Evolutionary conservation across 805 yeast species (phyloP), one percentile per base, ranked within the genome.

Genomic region (Kuraishia borneana): DNA sequence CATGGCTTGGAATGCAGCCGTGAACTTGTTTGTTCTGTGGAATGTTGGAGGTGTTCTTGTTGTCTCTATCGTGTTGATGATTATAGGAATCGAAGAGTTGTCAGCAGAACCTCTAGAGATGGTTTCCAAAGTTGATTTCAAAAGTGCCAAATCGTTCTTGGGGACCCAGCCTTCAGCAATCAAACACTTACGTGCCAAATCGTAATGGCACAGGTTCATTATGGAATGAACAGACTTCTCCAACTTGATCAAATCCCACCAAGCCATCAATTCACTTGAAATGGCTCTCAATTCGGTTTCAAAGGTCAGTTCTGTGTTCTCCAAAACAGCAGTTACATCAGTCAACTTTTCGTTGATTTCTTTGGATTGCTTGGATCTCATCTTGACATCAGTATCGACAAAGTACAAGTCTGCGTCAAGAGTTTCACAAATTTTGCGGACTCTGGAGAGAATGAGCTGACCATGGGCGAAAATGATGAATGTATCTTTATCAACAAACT

Each of bases 401-500:
- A 70, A 67, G 51, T 74, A 82, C 18, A 85, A 64, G 41, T 68
- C 73, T 6, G 95, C 95, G 47, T 87, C 95, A 44, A 92, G 68
- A 1, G 97, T 84, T 49, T 87, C 96, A 40, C 94, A 75, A 37
- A 94, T 84, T 52, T 77, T 81, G 49, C 69, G 73, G 33, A 88
- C 83, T 53, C 89, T 75, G 40, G 72, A 65, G 35, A 80, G 54
- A 37, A 92, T 67, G 41, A 80, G 59, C 25, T 72, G 63, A 50
- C 99, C 99, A 58, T 94, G 97, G 16, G 96, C 82, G 49, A 88
- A 88, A 26, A 89, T 77, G 40, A 94, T 74, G 50, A 92, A 88
- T 31, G 85, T 78, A 51, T 78, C 82, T 54, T 89, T 89, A 42
- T 72, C 77, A 8, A 80, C 72, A 34, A 58, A 60, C 21, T 65